These are phyloP conservation scores for Aegilops speltoides DNA, from an alignment of 176 grass and related monocot genomes.

Conservation along the genomic window DNA sequence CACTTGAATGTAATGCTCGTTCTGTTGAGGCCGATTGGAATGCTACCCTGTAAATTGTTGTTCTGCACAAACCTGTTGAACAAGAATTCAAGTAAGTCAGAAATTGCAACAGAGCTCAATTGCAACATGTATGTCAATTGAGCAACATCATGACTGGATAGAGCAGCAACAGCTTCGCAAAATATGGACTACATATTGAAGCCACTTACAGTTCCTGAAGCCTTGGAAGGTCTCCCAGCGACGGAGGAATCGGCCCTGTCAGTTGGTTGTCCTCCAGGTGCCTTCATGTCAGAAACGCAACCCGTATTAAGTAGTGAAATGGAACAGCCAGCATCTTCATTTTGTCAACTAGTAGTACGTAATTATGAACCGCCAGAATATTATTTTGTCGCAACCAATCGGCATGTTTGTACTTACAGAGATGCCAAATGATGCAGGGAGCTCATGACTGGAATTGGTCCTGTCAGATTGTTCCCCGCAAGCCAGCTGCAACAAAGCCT, in stretches of 20 bases:
- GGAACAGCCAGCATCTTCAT: not conserved
- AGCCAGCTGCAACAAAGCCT: constrained; percentile 64
- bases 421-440: constrained; percentile 49
- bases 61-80: constrained; percentile 69
- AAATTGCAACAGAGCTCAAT: not conserved
- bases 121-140: not conserved
- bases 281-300: constrained; percentile 50
- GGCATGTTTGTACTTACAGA: constrained; percentile 60
- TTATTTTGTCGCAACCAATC: no score
- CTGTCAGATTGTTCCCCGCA: constrained; percentile 61
- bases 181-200: not conserved
- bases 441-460: constrained; percentile 62
- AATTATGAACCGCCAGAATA: not conserved
- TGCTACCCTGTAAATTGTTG: constrained; percentile 49
- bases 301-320: not conserved
- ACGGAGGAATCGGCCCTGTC: constrained; percentile 51
- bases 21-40: constrained; percentile 65
- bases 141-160: not conserved
- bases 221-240: constrained; percentile 50
- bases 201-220: constrained; percentile 65
- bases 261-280: constrained; percentile 72
- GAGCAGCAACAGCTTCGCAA: not conserved
- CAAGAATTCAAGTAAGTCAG: not conserved
- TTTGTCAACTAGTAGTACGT: not conserved
- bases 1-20: constrained; percentile 43